phyloP scores from a whole-genome alignment of 192 early-diverging fungal genomes.

The Allomyces macrogynus region DNA sequence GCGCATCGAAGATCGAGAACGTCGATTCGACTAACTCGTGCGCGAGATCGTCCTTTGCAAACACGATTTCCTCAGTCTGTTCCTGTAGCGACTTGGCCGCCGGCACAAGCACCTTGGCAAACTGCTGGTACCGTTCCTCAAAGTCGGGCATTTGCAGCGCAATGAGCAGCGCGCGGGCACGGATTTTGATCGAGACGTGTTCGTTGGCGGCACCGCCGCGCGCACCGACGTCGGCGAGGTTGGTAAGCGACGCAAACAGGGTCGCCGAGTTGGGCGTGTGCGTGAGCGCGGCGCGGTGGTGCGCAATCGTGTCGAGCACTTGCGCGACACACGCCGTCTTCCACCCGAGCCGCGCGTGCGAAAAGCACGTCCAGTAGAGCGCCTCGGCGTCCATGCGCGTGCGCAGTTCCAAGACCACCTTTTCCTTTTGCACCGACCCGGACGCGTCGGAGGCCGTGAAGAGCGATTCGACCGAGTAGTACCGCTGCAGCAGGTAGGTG shows the following conservation, averaged over 20 bases:
- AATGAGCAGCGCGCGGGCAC: slow-evolving; percentile 82
- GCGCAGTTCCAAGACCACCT: slow-evolving; percentile 62
- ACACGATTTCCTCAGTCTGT: slow-evolving; percentile 13
- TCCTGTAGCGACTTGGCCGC: slow-evolving; percentile 15
- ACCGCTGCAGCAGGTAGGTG: slow-evolving; percentile 56
- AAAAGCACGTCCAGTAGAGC: background rate
- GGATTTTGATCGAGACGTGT: slow-evolving; percentile 64
- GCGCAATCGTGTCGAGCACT: background rate
- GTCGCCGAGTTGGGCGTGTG: background rate
- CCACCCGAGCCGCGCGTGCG: background rate
- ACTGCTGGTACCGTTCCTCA: slow-evolving; percentile 65
- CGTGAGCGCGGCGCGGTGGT: background rate
- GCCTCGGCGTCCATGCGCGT: background rate
- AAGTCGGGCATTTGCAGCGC: slow-evolving; percentile 79
- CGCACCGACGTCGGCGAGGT: slow-evolving; percentile 53
- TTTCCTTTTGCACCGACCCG: slow-evolving; percentile 34
- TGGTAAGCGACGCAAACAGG: slow-evolving; percentile 24
- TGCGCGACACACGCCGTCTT: background rate
- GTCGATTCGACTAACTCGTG: slow-evolving; percentile 60
- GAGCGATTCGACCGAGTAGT: slow-evolving; percentile 62
- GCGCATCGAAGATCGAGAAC: slow-evolving; percentile 85
- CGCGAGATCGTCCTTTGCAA: slow-evolving; percentile 39
- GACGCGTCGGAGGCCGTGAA: slow-evolving; percentile 33
- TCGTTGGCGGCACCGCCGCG: slow-evolving; percentile 29
- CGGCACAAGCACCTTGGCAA: slow-evolving; percentile 58